Evolutionary conservation across 177 flowering plant species (phyloP), one percentile per base, ranked within the genome.

Genomic region (Tripterygium wilfordii): DNA sequence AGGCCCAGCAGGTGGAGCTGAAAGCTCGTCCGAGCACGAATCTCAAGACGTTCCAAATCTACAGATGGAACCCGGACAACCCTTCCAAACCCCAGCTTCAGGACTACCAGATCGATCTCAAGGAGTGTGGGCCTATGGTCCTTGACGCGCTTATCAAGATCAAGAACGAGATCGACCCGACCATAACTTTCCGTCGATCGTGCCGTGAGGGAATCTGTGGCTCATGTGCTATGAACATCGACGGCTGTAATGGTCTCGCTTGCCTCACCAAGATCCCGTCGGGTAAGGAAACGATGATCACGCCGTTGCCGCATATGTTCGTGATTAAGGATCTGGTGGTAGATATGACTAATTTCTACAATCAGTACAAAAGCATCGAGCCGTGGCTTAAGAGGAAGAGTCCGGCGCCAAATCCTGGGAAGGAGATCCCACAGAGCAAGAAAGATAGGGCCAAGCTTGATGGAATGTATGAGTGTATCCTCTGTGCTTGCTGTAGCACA

Each of bases 171-270:
- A 62, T 94, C 49, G 99, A 94, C 48, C 95, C 96, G 0, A 36
- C 95, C 18, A 75, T 94, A 7, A 89, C 99, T n/a, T 94, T 94
- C 68, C 89, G 99, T 3, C 70, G 99, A 1, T 89, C 97, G 0
- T 94, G 99, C 68, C 85, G 99, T 0, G 99, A 94, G 46, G 99
- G 99, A 14, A 94, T 94, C 54, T 94, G 99, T 50, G 99, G 99
- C 2, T 94, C 99, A 7, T 94, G 99, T 60, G 99, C 97, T 1
- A 94, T 94, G 99, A 89, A 84, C 65, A 94, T 94, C 57, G 79
- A 94, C 53, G 99, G 99, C 9, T 79, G 90, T 42, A 94, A 94
- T 42, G 99, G 97, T 1, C 72, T 92, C 9, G 99, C 99, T 5
- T 92, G 99, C 54, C 60, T 92, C 45, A 92, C 99, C 13, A 92